A percentile compares a stretch with the other conserved stretches of the same genome.
Evolutionary conservation across 1,284 basidiomycete species (phyloP).

Genomic region (Cutaneotrichosporon sp.): DNA sequence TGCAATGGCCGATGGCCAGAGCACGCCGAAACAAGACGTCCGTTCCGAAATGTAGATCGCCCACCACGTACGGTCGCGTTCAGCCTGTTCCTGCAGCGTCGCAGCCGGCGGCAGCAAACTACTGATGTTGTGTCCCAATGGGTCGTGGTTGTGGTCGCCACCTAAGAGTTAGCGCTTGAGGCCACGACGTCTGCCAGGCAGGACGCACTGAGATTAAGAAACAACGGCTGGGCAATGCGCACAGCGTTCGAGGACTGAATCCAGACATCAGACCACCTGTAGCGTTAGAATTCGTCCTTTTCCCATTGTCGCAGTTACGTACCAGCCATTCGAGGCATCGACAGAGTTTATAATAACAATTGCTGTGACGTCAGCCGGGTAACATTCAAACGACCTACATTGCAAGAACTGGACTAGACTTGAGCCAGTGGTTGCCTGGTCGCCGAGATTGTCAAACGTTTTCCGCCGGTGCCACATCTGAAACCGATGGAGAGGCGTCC

Average conservation of each 20-base stretch:
- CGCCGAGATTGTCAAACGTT: conserved; percentile 23
- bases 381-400: conserved; percentile 14
- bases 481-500: conserved; percentile 30
- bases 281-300: not conserved
- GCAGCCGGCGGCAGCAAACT: conserved; percentile 7
- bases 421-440: conserved; percentile 14
- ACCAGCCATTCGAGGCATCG: conserved; percentile 41
- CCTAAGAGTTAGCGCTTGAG: not conserved
- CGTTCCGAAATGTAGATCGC: conserved; percentile 31
- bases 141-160: conserved; percentile 3
- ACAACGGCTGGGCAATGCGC: conserved; percentile 30
- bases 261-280: conserved; percentile 36
- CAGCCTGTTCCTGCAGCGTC: conserved; percentile 30
- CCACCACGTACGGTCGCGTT: conserved; percentile 40
- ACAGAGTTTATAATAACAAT: conserved; percentile 26
- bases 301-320: conserved; percentile 1
- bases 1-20: conserved; percentile 10
- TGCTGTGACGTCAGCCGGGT: conserved; percentile 10
- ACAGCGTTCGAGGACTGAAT: conserved; percentile 31
- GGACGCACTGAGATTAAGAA: conserved; percentile 22
- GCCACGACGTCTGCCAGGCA: not conserved
- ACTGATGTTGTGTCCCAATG: conserved; percentile 11
- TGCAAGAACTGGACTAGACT: conserved; percentile 32
- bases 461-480: conserved; percentile 43
- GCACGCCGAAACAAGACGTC: conserved; percentile 1